Evolutionary conservation across 2,329 filamentous ascomycete genomes (phyloP), one percentile per base, ranked within the genome.

Genomic region (Beauveria bassiana): DNA sequence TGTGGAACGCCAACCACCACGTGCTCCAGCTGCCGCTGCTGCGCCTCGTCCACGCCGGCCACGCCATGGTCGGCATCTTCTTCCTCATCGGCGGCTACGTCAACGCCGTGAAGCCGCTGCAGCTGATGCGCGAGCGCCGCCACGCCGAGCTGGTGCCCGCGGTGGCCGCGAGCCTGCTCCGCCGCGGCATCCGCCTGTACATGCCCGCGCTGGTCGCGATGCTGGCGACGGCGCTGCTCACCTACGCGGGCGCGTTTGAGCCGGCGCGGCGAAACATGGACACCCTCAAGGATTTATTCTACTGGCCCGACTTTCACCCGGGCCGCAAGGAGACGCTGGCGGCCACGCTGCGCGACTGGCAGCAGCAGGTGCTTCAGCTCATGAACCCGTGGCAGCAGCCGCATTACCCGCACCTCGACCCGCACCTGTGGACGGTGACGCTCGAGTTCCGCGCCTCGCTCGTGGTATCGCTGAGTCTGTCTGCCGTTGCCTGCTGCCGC

Each of bases 51-150:
- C 55, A 57, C 43, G 61, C 56, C 8, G 63, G 61, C 20, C 61
- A 62, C 49, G 54, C 61, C 40, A 64, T 64, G 63, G 63, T 64
- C 31, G 46, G 46, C 47, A n/a, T 64, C 14, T 64, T 64, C 57
- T 63, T 64, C 56, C 47, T 64, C n/a, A 63, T 64, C 20, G 61
- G 61, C 38, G 63, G 63, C 52, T 61, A 58, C 42, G 63, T 56
- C 52, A 60, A 60, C 49, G 54, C 62, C 31, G 18, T 46, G 12
- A 59, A 50, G 34, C 54, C 60, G 8, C 50, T 47, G 14, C 38
- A 22, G 8, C 28, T 51, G 40, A 53, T 59, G 9, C 51, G 63
- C n/a, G 45, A 42, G 2, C 52, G 38, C 24, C 53, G 53, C 46
- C 20, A 51, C 22, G 46, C 45, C 46, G 60, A 57, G 38, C 60